Evolutionary conservation across 345 rosid species (phyloP), one percentile per base, ranked within the genome.

Genomic region (Murraya paniculata): DNA sequence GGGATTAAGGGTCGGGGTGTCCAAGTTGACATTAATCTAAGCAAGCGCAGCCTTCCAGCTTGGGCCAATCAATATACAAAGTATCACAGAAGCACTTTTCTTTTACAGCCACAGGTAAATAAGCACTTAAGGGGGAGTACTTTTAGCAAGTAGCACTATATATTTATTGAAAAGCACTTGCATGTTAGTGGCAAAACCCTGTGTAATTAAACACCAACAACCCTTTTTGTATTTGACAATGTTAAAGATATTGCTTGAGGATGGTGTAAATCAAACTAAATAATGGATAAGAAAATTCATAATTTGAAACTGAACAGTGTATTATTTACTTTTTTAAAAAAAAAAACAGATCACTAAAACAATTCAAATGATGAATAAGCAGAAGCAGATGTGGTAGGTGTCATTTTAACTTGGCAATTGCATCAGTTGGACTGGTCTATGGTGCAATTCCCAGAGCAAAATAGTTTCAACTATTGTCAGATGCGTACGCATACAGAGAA

Each of bases 381-480:
- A 7, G 19, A 35, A 33, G 25, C 36, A 33, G 48, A 6, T 21
- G 16, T 9, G 45, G 27, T 65, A 21, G 70, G 8, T 36, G 27
- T 4, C 48, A 65, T 31, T 33, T 56, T 33, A 38, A 64, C 25
- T 64, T 7, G 41, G 14, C 24, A 56, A 2, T 22, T 56, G 61
- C 25, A 9, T 65, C 27, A 35, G 79, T 79, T 87, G 91, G 95
- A 88, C 89, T 81, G 92, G 95, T 91, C 92, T 85, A 78, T 64
- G 93, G 89, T 84, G 87, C 97, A 90, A 82, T 91, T 91, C 82
- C 94, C 94, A 75, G 88, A 36, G 93, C 91, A 85, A 80, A n/a
- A 80, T 83, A 70, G 81, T 56, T 79, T 86, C 78, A 78, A 83
- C 77, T 33, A 61, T 4, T 75, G 87, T 83, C 89, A 81, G 88